Conservation (phyloP, 805 yeast species). For the Kluyveromyces wickerhamii region DNA sequence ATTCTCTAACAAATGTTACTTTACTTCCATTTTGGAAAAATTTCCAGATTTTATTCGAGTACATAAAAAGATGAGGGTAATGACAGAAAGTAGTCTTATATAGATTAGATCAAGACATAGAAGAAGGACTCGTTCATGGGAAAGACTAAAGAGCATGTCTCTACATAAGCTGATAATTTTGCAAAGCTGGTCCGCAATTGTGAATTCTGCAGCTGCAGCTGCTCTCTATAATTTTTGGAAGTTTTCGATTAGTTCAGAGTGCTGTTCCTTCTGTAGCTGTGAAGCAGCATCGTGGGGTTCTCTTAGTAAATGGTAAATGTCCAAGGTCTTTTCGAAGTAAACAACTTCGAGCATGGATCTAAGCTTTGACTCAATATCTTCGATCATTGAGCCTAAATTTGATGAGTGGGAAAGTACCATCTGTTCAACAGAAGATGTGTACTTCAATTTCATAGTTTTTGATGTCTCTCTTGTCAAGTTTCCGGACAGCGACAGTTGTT, state of each 20-base stretch:
- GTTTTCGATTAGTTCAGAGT: slow-evolving; percentile 32
- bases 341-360: slow-evolving; percentile 87
- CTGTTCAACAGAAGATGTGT: slow-evolving; percentile 13
- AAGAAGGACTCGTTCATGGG: no score
- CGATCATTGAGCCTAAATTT: slow-evolving; percentile 77
- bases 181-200: no score
- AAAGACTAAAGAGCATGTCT: no score
- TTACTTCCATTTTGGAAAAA: no score
- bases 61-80: no score
- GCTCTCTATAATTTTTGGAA: slow-evolving; percentile 28
- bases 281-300: slow-evolving; percentile 21
- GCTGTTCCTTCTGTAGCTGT: slow-evolving; percentile 22
- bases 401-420: slow-evolving; percentile 64
- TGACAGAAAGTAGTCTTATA: no score
- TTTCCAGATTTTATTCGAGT: no score
- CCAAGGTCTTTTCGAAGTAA: slow-evolving; percentile 90
- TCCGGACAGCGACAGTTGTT: slow-evolving; percentile 57
- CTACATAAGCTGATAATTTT: no score
- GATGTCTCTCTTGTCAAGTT: slow-evolving; percentile 79
- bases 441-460: slow-evolving; percentile 36
- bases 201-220: no score
- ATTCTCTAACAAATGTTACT: no score
- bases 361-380: slow-evolving; percentile 80
- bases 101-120: no score
- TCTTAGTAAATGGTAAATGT: slow-evolving; percentile 68